Base-by-base conservation (phyloP, 768 basidiomycete species). In the Sporobolomyces pararoseus region DNA sequence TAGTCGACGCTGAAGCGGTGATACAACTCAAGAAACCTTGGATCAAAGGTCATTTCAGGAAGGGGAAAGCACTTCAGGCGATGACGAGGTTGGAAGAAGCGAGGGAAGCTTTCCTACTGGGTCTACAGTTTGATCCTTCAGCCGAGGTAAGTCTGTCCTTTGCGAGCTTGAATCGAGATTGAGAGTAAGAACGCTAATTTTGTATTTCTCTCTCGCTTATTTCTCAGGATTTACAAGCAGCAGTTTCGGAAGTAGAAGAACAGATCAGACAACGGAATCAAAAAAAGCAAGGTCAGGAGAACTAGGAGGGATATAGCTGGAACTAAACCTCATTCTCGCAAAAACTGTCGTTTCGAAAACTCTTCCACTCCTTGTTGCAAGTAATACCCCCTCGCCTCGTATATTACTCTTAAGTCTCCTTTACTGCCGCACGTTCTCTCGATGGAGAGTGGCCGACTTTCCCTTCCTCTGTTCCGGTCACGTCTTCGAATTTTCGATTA, bases 1-100 rank as follows among this genome's bases (percentile, higher is more conserved):
- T 94, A 12, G 87, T 87, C 32, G 96, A 99, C 77, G 93, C 96
- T 0, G 93, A 98, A 65, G 87, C 87, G 2, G 92, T 97, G 76
- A 88, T 96, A 49, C 80, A 85, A 72, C 81, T 96, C 60, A 89
- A 91, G 76, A 83, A 87, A 65, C 87, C 86, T 52, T 98, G 95
- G 94, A 86, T 89, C 76, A 99, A 98, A 78, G 96, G 93, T 0
- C 90, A 97, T 79, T 96, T 96, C 83, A 84, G 96, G 67, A 93
- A 89, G 78, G 89, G 91, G 3, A 91, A 91, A 78, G 91, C 95
- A 0, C 82, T 99, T 50, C 81, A 89, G 2, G 91, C 85, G 27
- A 82, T 99, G 58, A 84, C 83, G 4, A 80, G 83, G 52, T 80
- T 85, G 64, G 80, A 86, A 50, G 93, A 95, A 50, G 93, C 93